Percentiles rank a stretch among this genome's conserved stretches.
Conservation (phyloP, 257 asterid species). For the Nemophila menziesii region DNA sequence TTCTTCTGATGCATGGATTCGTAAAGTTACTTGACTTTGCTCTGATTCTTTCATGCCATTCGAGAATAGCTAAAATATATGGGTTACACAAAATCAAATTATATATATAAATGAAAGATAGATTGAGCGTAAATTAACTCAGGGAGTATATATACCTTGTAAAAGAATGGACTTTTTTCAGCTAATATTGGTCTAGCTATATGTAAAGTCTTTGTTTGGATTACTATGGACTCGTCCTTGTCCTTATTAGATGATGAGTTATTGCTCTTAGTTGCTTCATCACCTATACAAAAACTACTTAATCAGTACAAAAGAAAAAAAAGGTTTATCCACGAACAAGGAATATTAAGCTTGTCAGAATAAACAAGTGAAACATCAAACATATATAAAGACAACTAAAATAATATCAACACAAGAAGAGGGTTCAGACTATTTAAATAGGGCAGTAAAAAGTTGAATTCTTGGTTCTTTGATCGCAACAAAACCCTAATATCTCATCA, state of each 20-base stretch:
- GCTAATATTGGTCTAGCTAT: conserved; percentile 88
- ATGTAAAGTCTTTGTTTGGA: conserved; percentile 44
- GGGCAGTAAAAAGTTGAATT: no score
- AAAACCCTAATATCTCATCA: no score
- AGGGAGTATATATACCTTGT: conserved; percentile 35
- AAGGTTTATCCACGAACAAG: background rate
- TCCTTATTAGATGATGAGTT: conserved; percentile 34
- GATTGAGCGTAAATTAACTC: background rate
- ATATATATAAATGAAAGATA: no score
- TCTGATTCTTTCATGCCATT: conserved; percentile 57
- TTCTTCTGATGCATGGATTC: conserved; percentile 71
- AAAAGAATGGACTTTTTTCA: conserved; percentile 70
- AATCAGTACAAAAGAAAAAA: background rate
- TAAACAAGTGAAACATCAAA: no score
- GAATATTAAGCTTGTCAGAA: background rate
- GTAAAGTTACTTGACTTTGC: conserved; percentile 48
- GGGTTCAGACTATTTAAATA: no score
- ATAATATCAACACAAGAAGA: no score
- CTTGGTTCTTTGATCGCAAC: no score
- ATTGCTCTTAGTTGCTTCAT: conserved; percentile 21
- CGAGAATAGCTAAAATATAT: conserved; percentile 51
- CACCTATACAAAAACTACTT: conserved; percentile 23
- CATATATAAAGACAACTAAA: no score
- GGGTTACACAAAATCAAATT: conserved; percentile 9
- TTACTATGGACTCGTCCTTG: conserved; percentile 17